Evolutionary conservation across 768 basidiomycete species (phyloP).

Genomic region (Megacollybia marginata): DNA sequence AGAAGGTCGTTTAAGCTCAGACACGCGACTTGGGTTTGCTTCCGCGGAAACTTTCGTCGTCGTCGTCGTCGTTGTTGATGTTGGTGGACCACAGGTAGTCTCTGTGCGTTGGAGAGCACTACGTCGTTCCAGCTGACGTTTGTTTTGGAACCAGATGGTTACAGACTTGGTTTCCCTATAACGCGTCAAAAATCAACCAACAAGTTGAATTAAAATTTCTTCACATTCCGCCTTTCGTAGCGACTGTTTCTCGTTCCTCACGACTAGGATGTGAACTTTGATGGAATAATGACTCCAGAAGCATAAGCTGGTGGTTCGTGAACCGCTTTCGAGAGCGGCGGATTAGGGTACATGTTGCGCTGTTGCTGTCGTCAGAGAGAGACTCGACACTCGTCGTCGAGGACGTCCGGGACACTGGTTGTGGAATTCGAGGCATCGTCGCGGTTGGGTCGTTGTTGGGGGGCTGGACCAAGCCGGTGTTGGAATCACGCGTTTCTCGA

Average conservation of each 20-base stretch:
- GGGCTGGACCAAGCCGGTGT: too few species aligned
- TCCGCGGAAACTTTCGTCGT: too few species aligned
- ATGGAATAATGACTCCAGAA: conserved; percentile 70
- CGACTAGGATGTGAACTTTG: conserved; percentile 69
- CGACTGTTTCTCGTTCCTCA: conserved; percentile 60
- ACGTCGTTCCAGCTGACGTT: conserved; percentile 49
- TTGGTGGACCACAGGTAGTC: background rate
- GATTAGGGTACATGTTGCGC: conserved; percentile 22
- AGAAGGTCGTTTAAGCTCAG: conserved; percentile 20
- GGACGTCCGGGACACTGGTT: conserved; percentile 42
- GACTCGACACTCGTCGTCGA: conserved; percentile 52
- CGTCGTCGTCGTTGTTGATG: too few species aligned
- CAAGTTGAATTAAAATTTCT: conserved; percentile 17
- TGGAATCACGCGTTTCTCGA: too few species aligned
- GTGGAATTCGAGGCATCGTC: conserved; percentile 3
- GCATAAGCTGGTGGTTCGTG: conserved; percentile 56
- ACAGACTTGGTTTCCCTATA: conserved; percentile 60
- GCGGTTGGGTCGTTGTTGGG: too few species aligned
- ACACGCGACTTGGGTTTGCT: background rate
- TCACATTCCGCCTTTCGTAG: conserved; percentile 57
- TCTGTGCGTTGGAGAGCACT: conserved; percentile 2
- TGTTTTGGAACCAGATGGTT: conserved; percentile 84
- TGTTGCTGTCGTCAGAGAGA: conserved; percentile 33
- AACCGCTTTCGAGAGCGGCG: conserved; percentile 68
- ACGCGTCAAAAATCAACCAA: conserved; percentile 5